Base-by-base conservation (phyloP, 2,329 filamentous ascomycete genomes). In the Alternaria incomplexa region DNA sequence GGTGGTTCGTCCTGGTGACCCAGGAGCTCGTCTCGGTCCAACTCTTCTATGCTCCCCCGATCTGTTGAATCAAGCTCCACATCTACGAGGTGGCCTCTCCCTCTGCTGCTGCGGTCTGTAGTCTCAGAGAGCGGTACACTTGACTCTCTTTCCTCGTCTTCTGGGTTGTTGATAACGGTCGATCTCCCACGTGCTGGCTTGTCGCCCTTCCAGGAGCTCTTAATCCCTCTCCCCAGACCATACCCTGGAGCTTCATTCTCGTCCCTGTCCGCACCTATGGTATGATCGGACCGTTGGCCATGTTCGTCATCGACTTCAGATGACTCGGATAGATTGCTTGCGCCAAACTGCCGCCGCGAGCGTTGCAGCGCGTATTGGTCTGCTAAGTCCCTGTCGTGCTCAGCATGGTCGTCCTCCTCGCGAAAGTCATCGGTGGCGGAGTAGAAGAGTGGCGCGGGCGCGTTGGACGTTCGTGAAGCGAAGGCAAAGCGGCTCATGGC, bases 381-480 rank as follows among this genome's bases (percentile, higher is more conserved):
- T n/a, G 93, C 93, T 32, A 95, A 92, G 76, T 98, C 95, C 57
- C 93, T 85, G 72, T 96, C 92, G 72, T 93, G 90, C 80, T 97
- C 93, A 72, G 93, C 91, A 77, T 96, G 94, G 65, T 98, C 95
- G 67, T 97, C 94, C 75, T 96, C 93, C 80, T 97, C 94, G 65
- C 91, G 89, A 68, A 96, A 96, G 75, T 96, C 93, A 78, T 97
- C 93, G 15, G 93, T 88, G 5, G 92, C 90, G 75, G 93, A 97
- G 80, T 96, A 93, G 80, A 99, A 98, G n/a, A 99, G 85, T 58
- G 96, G 96, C 10, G 95, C 94, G 70, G 93, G 92, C 61, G 92
- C 90, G 47, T 88, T 85, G 5, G 91, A 87, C 64, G 91, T 89
- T 54, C 93, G 88, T 11, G 92, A 93, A 26, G 91, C 89, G 77